Percentiles rank a stretch among this genome's conserved stretches.
Evolutionary conservation across 1,284 basidiomycete species (phyloP).

Genomic region (Cutaneotrichosporon mucoides): DNA sequence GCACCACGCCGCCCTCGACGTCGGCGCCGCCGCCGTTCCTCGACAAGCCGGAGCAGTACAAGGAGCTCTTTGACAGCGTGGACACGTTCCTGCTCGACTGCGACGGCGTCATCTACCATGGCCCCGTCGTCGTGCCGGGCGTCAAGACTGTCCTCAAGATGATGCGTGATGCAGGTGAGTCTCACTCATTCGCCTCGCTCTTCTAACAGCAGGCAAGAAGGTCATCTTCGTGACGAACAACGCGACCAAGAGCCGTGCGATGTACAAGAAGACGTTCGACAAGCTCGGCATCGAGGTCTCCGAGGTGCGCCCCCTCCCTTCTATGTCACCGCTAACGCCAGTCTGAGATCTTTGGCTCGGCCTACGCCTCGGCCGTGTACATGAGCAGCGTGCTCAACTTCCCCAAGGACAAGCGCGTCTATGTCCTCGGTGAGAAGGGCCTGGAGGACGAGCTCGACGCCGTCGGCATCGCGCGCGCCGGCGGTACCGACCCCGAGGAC

Average conservation of each 20-base stretch:
- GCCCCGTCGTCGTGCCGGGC: constrained; percentile 74
- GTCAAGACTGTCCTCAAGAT: constrained; percentile 66
- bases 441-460: constrained; percentile 86
- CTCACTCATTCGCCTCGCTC: not conserved
- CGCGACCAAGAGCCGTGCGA: constrained; percentile 84
- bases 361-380: constrained; percentile 90
- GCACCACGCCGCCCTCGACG: not conserved
- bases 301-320: constrained; percentile 43
- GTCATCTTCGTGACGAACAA: constrained; percentile 97
- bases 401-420: constrained; percentile 88
- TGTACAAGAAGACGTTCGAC: constrained; percentile 88
- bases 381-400: constrained; percentile 82
- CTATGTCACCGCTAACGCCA: too few relatives aligned
- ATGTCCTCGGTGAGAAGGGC: constrained; percentile 88
- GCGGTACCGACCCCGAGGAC: constrained; percentile 83
- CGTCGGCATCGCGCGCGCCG: constrained; percentile 73
- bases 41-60: constrained; percentile 35
- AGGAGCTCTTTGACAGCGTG: constrained; percentile 60
- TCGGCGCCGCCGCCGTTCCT: constrained; percentile 34
- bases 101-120: constrained; percentile 91
- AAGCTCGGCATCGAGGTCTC: constrained; percentile 77
- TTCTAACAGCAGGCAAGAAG: constrained; percentile 63
- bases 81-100: constrained; percentile 96
- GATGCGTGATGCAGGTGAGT: constrained; percentile 52
- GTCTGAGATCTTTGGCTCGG: constrained; percentile 87